A percentile compares a stretch with the other conserved stretches of the same genome.
phyloP scores from a whole-genome alignment of 805 yeast genomes.

The Saccharomycopsis sp. region DNA sequence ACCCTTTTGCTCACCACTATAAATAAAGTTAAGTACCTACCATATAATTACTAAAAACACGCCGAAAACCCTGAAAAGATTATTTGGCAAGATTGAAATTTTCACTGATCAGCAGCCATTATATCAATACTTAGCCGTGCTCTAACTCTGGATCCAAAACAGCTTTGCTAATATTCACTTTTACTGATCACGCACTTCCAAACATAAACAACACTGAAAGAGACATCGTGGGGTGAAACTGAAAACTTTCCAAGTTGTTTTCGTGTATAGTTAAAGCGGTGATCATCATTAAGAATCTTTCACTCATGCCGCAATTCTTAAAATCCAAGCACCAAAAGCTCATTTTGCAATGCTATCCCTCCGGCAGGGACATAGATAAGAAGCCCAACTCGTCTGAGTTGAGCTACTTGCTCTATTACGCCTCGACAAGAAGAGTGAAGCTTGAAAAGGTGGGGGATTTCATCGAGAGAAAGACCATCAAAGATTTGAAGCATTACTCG shows the following conservation, averaged over 20 bases:
- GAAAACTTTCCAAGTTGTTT: neutral
- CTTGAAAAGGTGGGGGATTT: conserved; percentile 78
- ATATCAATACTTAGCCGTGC: no score
- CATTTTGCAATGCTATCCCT: conserved; percentile 87
- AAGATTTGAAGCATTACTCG: conserved; percentile 50
- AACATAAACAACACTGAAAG: no score
- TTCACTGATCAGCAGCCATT: no score
- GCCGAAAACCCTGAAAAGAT: neutral
- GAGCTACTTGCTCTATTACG: conserved; percentile 81
- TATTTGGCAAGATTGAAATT: neutral
- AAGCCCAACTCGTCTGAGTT: conserved; percentile 90
- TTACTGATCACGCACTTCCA: no score
- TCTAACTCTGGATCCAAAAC: neutral
- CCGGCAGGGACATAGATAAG: conserved; percentile 80
- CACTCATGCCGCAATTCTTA: conserved; percentile 13
- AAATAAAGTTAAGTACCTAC: no score
- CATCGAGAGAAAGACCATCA: conserved; percentile 51
- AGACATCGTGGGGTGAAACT: neutral
- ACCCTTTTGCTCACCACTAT: no score
- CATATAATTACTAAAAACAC: no score
- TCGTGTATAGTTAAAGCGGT: neutral
- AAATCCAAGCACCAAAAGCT: conserved; percentile 83
- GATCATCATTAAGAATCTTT: conserved; percentile 2
- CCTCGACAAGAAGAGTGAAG: conserved; percentile 82
- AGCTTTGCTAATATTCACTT: no score